Evolutionary conservation across 1,139 yeast genomes (phyloP).

Genomic region (Hyphopichia khmerensis): DNA sequence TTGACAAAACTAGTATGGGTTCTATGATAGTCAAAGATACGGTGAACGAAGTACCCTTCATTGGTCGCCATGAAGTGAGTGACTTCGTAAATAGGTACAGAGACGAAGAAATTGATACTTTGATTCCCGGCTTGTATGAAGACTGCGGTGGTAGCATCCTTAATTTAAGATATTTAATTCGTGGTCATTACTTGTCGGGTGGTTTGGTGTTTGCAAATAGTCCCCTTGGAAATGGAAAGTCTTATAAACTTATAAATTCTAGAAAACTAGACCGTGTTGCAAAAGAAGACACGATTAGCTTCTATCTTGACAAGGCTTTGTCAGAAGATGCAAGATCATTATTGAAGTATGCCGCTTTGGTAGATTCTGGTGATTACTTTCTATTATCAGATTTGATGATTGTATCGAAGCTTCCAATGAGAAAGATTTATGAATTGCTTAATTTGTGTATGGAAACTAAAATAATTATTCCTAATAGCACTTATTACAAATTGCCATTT

Average conservation of each 20-base stretch:
- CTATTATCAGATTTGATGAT: slow-evolving; percentile 42
- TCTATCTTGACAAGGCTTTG: slow-evolving; percentile 13
- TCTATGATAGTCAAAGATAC: slow-evolving; percentile 1
- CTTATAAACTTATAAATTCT: neutral
- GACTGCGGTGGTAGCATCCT: slow-evolving; percentile 17
- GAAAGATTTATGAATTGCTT: slow-evolving; percentile 24
- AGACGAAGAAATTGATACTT: slow-evolving; percentile 1
- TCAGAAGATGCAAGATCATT: slow-evolving; percentile 18
- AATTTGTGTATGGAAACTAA: slow-evolving; percentile 33
- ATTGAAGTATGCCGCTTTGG: slow-evolving; percentile 46
- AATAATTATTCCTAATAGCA: slow-evolving; percentile 39
- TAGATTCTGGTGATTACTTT: slow-evolving; percentile 41
- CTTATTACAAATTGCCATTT: slow-evolving; percentile 51
- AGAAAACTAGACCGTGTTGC: neutral
- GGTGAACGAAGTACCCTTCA: neutral
- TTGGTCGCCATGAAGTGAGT: neutral
- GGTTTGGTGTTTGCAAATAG: neutral
- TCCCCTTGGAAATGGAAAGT: neutral
- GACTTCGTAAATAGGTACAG: neutral
- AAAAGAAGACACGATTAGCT: slow-evolving; percentile 8
- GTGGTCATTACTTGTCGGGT: slow-evolving; percentile 1
- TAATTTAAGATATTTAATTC: slow-evolving; percentile 11
- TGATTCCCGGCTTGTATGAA: slow-evolving; percentile 7
- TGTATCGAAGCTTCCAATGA: slow-evolving; percentile 34
- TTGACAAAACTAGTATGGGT: slow-evolving; percentile 2